phyloP scores from a whole-genome alignment of 2,329 filamentous ascomycete species.

The Aspergillus hiratsukae region DNA sequence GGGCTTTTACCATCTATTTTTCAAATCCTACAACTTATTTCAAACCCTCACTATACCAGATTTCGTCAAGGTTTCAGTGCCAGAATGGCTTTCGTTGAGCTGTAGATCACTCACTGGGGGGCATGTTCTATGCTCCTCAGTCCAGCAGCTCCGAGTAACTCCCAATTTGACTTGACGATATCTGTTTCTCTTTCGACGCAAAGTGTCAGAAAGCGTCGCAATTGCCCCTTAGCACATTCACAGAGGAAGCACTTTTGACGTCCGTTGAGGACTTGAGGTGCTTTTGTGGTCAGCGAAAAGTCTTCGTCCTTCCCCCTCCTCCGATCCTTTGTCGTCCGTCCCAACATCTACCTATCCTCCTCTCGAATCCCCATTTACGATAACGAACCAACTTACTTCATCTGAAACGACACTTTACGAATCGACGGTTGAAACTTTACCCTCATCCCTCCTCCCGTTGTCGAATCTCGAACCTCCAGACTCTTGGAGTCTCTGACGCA shows the following conservation, averaged over 20 bases:
- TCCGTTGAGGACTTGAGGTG: conserved; percentile 35
- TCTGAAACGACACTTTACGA: conserved; percentile 11
- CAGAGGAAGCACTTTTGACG: conserved; percentile 35
- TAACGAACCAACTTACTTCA: conserved; percentile 6
- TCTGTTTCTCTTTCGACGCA: conserved; percentile 52
- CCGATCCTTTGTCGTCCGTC: conserved; percentile 9
- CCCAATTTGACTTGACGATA: conserved; percentile 47
- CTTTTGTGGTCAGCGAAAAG: conserved; percentile 23
- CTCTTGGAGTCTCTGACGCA: conserved; percentile 17
- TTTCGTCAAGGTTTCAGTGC: conserved; percentile 70
- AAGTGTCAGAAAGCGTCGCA: conserved; percentile 50
- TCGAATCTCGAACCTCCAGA: background rate
- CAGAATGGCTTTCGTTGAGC: conserved; percentile 75
- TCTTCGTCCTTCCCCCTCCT: conserved; percentile 9
- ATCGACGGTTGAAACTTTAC: conserved; percentile 10
- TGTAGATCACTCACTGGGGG: conserved; percentile 86
- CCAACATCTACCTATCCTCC: conserved; percentile 11
- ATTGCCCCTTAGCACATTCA: conserved; percentile 49
- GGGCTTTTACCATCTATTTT: conserved; percentile 3
- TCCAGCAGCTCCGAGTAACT: conserved; percentile 79
- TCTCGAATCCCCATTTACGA: conserved; percentile 1
- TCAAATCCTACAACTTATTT: conserved; percentile 6
- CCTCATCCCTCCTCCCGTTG: conserved; percentile 3
- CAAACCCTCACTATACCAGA: conserved; percentile 38
- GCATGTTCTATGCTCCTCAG: conserved; percentile 64